Base-by-base conservation (phyloP, 345 rosid genomes). In the Gossypium bickii region DNA sequence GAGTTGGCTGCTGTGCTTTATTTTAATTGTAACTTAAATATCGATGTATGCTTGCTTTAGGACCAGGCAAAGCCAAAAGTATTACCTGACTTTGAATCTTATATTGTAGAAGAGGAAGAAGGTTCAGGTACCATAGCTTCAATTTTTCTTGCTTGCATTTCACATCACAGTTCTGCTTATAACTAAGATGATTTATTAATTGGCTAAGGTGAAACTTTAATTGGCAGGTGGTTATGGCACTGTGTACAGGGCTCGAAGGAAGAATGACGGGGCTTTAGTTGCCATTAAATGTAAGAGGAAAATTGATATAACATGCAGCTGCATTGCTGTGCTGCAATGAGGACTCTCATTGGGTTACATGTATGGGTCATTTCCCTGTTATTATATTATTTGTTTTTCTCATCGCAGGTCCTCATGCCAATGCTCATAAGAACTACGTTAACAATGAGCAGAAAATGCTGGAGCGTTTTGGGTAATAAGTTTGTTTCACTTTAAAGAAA, bases 181-280 rank as follows among this genome's bases (percentile, higher is more conserved):
- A 16, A 38, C 4, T 44, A 12, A 5, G 47, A 24, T 22, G 43
- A 73, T 74, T 24, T 55, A 29, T 59, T 75, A 70, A 74, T 70
- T 12, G 58, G 72, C 27, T 52, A 66, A 71, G 51, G 17, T 55
- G 29, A 79, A 78, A 72, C 74, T 63, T 27, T 17, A 67, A 81
- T 76, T 82, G 75, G 79, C 83, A 95, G 99, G 99, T 75, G 99
- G 99, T 67, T 93, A 93, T 77, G 99, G 99, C 64, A 87, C 82
- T 78, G 99, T 95, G 62, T 95, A 91, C 77, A 87, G 90, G 77
- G 98, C 97, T 45, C 73, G 79, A 59, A 91, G 91, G 80, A 90
- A 87, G 81, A 75, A 15, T 74, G 97, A 93, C 79, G 93, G 94
- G 71, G 78, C 75, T 49, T 73, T 80, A 9, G 89, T 95, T 79